Base-by-base conservation (phyloP, 306 rosid species). In the Urtica urens region DNA sequence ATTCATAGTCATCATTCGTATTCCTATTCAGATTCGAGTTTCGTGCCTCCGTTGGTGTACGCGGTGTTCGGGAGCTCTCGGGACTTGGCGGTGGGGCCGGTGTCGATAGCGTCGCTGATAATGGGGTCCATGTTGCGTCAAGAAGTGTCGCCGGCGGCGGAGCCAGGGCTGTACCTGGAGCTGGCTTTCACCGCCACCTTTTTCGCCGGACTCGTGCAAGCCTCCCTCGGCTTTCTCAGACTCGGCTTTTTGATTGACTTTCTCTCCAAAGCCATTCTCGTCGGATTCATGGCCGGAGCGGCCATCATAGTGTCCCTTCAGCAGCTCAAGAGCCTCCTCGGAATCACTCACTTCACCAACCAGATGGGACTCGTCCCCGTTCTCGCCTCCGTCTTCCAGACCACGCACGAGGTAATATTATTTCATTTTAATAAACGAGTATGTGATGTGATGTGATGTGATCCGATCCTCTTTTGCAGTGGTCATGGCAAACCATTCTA, bases 201-300 rank as follows among this genome's bases (percentile, higher is more conserved):
- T 51, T 90, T 85, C 50, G 90, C 94, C 31, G 97, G 97, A 44
- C 56, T 90, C 37, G 67, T 90, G 51, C 97, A 90, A 61, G 84
- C 95, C 45, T 81, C 87, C 13, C 81, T 90, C 22, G 97, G 97
- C 35, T 79, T 90, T 20, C 60, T 90, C 13, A 84, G 97, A 77
- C 77, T 90, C 34, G 97, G 97, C 25, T 85, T 90, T 54, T 76
- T 90, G 26, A 90, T 90, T 57, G 97, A 90, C 67, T 90, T 84
- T 57, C 72, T 90, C 3, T 90, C 97, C 0, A 85, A 85, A 70
- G 97, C 97, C 2, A 90, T 81, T 29, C 78, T 84, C 13, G 65
- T 85, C 63, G 97, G 97, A 10, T 90, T 90, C 62, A 90, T 90
- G 97, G 95, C 92, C 15, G 97, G 97, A 40, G 97, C 97, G 18